Percentiles rank a stretch among this genome's conserved stretches.
Evolutionary conservation across 371 early-diverging fungal genomes (phyloP).

Genomic region (Blakeslea trispora): DNA sequence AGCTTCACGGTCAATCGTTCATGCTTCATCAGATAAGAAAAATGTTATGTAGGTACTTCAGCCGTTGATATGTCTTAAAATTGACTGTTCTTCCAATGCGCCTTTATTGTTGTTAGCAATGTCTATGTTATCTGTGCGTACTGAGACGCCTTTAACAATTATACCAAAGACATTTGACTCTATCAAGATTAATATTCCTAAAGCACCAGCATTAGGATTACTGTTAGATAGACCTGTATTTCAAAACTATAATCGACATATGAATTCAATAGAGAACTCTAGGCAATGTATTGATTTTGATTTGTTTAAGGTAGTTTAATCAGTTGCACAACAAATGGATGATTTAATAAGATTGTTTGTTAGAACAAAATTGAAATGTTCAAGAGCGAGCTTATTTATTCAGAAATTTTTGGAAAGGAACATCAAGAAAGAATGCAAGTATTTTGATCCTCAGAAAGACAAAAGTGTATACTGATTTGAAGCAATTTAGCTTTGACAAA

Average conservation of each 20-base stretch:
- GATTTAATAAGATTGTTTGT: background rate
- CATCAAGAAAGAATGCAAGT: constrained; percentile 48
- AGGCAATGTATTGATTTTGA: constrained; percentile 47
- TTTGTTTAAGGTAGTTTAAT: constrained; percentile 35
- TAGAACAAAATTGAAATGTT: constrained; percentile 74
- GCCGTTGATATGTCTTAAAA: background rate
- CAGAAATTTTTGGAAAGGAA: constrained; percentile 76
- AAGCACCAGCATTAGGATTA: constrained; percentile 97
- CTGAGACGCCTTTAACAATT: constrained; percentile 65
- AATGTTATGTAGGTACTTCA: constrained; percentile 82
- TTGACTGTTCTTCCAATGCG: background rate
- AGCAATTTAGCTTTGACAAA: constrained; percentile 56
- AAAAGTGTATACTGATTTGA: background rate
- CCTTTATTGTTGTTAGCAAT: constrained; percentile 49
- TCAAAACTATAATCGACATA: constrained; percentile 62
- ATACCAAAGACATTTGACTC: constrained; percentile 66
- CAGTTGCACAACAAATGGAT: too few species aligned
- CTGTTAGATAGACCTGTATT: constrained; percentile 84
- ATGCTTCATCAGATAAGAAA: constrained; percentile 99
- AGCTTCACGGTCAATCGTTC: constrained; percentile 97
- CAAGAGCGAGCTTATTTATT: constrained; percentile 80
- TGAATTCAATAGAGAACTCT: constrained; percentile 12
- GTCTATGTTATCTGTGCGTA: constrained; percentile 80
- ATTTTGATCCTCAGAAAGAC: too few species aligned
- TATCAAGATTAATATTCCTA: constrained; percentile 89